Conservation (phyloP, 805 yeast species). For the Yamadazyma sp. region DNA sequence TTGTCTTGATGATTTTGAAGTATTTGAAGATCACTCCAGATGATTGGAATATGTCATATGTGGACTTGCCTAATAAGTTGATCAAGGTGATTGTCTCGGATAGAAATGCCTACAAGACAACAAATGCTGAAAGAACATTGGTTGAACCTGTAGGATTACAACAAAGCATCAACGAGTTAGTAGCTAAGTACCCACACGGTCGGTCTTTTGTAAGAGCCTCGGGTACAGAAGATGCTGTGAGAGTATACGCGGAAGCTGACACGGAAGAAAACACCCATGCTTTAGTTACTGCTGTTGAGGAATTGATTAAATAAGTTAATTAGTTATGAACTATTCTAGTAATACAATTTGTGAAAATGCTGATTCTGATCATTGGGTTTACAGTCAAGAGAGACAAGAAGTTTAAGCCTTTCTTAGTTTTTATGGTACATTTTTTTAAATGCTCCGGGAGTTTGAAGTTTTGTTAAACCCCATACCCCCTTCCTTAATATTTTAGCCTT, state of each 20-base stretch:
- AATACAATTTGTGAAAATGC: background rate
- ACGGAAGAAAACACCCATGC: conserved; percentile 32
- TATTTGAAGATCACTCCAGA: conserved; percentile 58
- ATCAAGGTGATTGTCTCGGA: conserved; percentile 82
- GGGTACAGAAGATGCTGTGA: conserved; percentile 96
- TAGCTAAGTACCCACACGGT: conserved; percentile 55
- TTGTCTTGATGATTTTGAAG: conserved; percentile 65
- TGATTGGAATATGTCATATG: conserved; percentile 75
- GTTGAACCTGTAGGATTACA: conserved; percentile 80
- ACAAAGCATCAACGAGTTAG: conserved; percentile 62
- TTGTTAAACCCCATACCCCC: conserved; percentile 70
- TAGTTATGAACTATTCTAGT: background rate
- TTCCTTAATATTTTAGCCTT: conserved; percentile 53
- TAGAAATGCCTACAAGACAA: conserved; percentile 74
- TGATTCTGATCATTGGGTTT: too few relatives aligned
- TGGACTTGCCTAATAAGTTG: conserved; percentile 84
- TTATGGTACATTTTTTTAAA: conserved; percentile 52
- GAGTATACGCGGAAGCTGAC: conserved; percentile 90
- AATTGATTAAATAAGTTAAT: conserved; percentile 22
- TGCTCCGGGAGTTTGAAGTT: conserved; percentile 72
- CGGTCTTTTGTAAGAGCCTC: conserved; percentile 95
- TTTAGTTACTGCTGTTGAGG: conserved; percentile 23
- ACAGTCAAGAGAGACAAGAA: too few relatives aligned
- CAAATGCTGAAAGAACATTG: conserved; percentile 85
- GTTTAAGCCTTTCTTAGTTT: too few relatives aligned